Base-by-base conservation (phyloP, 306 rosid species). In the Rosa rugosa region DNA sequence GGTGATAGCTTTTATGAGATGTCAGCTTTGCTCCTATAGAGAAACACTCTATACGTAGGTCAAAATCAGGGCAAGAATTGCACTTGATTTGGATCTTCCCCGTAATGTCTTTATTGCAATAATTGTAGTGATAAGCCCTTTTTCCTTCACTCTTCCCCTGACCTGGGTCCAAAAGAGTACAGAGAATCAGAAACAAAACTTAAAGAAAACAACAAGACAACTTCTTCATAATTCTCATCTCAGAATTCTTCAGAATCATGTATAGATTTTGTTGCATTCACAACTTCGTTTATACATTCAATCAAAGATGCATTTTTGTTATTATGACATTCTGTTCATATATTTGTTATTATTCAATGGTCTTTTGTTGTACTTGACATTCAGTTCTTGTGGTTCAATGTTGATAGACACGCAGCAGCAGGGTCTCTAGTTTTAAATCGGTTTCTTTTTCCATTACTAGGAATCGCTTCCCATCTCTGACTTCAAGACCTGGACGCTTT, bases 81-180 rank as follows among this genome's bases (percentile, higher is more conserved):
- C 99, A 96, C 88, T 96, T 96, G 72, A 93, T 96, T 42, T 94
- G 97, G 78, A 96, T 88, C 85, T 91, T 96, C 69, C 99, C 99
- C 0, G 98, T 87, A 78, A 96, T 91, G 83, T 96, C 99, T 85
- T 96, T 96, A 84, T 93, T 90, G 86, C 99, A 96, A 82, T 93
- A 96, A 80, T 96, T 96, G 90, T 98, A 96, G 83, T 96, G 99
- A 85, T 96, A 75, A 72, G 94, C 99, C 83, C 83, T 87, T 75
- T 95, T 95, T 56, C 98, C 98, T 56, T 93, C 99, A 78, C 90
- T 83, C 59, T 90, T 22, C 70, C 94, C 99, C 82, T 85, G 99
- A 73, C 98, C 99, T 96, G 83, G 47, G 22, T 74, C 84, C 77
- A 72, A 77, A 65, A 78, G 5, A 78, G 5, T 36, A 45, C 5